Evolutionary conservation across 495 filamentous ascomycete species (phyloP).

Genomic region (Glarea lozoyensis): DNA sequence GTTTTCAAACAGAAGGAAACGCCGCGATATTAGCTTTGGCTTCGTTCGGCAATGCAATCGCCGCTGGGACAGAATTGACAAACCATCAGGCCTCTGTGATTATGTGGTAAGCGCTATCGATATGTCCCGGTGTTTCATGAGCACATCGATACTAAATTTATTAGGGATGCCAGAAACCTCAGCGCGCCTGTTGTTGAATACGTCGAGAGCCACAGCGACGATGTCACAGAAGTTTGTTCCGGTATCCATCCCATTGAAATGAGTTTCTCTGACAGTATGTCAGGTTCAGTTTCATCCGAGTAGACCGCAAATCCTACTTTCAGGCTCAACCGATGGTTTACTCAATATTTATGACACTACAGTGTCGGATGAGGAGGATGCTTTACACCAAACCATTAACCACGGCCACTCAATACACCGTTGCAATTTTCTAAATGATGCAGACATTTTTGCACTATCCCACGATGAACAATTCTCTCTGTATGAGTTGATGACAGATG

Average conservation of each 20-base stretch:
- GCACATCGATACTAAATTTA: background rate
- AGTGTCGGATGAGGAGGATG: conserved; percentile 75
- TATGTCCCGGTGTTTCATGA: too few relatives aligned
- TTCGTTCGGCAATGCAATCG: too few relatives aligned
- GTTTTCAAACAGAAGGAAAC: conserved; percentile 20
- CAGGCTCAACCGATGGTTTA: conserved; percentile 86
- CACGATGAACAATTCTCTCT: conserved; percentile 76
- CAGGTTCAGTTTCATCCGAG: conserved; percentile 66
- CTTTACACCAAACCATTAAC: conserved; percentile 79
- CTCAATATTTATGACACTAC: conserved; percentile 75
- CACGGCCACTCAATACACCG: conserved; percentile 76
- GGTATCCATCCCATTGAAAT: conserved; percentile 1
- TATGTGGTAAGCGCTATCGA: conserved; percentile 49
- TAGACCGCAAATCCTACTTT: conserved; percentile 56
- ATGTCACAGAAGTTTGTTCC: conserved; percentile 64
- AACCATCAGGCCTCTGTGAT: conserved; percentile 63
- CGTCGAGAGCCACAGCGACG: conserved; percentile 84
- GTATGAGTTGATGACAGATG: conserved; percentile 54
- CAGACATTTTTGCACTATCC: conserved; percentile 63
- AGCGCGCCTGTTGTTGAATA: conserved; percentile 43
- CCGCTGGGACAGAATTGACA: conserved; percentile 70
- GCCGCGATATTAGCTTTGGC: conserved; percentile 60
- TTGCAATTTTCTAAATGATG: conserved; percentile 65
- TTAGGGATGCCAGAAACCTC: conserved; percentile 21
- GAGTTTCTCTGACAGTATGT: conserved; percentile 4